These are phyloP conservation scores for Cryptococcus sp. DNA, from an alignment of 1,284 basidiomycete genomes.

Conservation along the genomic window DNA sequence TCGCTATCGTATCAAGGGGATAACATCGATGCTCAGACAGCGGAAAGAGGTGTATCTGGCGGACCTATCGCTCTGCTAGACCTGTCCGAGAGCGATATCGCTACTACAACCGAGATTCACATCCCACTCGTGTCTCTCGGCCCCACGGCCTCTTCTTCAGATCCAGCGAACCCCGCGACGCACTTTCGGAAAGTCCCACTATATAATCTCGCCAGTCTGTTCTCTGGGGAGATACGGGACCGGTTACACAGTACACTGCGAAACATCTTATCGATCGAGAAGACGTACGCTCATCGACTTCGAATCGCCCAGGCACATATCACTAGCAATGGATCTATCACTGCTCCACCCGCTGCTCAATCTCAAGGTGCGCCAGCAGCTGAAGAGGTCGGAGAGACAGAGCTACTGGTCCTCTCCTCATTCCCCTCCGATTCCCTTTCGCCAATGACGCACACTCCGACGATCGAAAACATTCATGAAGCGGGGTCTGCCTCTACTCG, in stretches of 20 bases:
- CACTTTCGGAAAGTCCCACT: neutral
- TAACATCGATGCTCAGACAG: neutral
- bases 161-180: neutral
- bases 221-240: neutral
- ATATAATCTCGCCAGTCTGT: slow-evolving; percentile 6
- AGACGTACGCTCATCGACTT: neutral
- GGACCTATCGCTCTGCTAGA: too few relatives aligned
- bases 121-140: neutral
- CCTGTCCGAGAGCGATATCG: too few relatives aligned
- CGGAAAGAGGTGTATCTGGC: neutral
- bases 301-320: neutral
- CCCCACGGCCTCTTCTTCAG: neutral
- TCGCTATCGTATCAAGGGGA: neutral
- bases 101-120: neutral
- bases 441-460: neutral
- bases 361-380: neutral
- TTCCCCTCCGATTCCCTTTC: neutral
- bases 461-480: neutral
- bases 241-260: neutral
- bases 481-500: neutral
- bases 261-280: neutral
- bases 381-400: neutral
- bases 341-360: neutral
- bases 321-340: neutral
- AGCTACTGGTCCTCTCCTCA: neutral